A percentile compares a stretch with the other conserved stretches of the same genome.
These are phyloP conservation scores for Sporothrix euskadiensis DNA, from an alignment of 2,329 filamentous ascomycete species.

Conservation along the genomic window DNA sequence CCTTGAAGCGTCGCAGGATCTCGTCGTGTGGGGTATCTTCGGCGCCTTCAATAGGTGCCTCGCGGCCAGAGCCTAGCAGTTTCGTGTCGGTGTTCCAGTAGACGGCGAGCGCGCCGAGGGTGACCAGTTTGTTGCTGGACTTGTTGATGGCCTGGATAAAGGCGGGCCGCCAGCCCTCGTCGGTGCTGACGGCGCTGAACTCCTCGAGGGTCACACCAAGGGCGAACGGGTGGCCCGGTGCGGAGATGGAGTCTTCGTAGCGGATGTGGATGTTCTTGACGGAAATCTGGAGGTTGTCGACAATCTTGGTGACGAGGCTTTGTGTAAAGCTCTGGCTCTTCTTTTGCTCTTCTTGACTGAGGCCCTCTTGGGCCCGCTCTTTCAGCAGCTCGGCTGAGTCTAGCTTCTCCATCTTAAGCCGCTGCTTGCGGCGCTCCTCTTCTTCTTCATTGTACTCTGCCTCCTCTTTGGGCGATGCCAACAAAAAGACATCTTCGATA, in stretches of 20 bases:
- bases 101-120: slow-evolving; percentile 81
- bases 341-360: slow-evolving; percentile 93
- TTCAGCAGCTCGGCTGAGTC: slow-evolving; percentile 94
- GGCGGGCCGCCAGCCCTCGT: slow-evolving; percentile 90
- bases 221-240: slow-evolving; percentile 91
- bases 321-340: slow-evolving; percentile 98
- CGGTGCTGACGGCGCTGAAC: slow-evolving; percentile 95
- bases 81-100: slow-evolving; percentile 98
- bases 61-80: slow-evolving; percentile 78
- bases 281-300: slow-evolving; percentile 96
- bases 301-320: slow-evolving; percentile 91
- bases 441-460: slow-evolving; percentile 90
- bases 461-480: slow-evolving; percentile 95
- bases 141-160: slow-evolving; percentile 86
- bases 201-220: slow-evolving; percentile 90
- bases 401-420: slow-evolving; percentile 98
- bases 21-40: slow-evolving; percentile 65
- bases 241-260: slow-evolving; percentile 96
- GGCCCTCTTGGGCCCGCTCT: slow-evolving; percentile 85
- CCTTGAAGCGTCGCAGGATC: slow-evolving; percentile 73
- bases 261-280: slow-evolving; percentile 98
- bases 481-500: slow-evolving; percentile 93
- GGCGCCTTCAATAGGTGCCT: slow-evolving; percentile 60
- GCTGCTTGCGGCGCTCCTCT: slow-evolving; percentile 79
- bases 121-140: slow-evolving; percentile 91